These are phyloP conservation scores for Hapsidospora chrysogenum DNA, from an alignment of 495 filamentous ascomycete genomes.

Conservation along the genomic window DNA sequence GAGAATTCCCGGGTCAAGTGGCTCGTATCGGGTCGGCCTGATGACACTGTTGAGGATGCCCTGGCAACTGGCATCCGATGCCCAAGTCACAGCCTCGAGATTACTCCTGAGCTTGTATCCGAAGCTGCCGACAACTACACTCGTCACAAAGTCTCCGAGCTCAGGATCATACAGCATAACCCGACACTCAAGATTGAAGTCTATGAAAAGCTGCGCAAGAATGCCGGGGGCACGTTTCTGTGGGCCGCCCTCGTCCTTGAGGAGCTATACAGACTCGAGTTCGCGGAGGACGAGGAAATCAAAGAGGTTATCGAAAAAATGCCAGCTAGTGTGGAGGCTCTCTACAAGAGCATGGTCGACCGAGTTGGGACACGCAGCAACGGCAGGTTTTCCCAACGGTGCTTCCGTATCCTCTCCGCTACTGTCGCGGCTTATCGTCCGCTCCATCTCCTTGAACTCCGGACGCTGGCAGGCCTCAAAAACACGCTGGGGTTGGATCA, in stretches of 20 bases:
- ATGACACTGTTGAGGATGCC: not conserved
- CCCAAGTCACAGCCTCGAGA: constrained; percentile 13
- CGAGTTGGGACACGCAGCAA: too few species aligned
- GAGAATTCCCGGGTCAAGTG: not conserved
- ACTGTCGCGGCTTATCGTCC: too few species aligned
- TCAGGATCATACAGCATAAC: constrained; percentile 7
- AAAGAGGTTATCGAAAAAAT: constrained; percentile 4
- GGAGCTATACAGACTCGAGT: constrained; percentile 8
- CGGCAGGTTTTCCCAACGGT: too few species aligned
- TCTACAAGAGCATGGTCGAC: constrained; percentile 12
- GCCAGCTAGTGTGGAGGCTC: constrained; percentile 5
- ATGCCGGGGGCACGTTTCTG: constrained; percentile 15
- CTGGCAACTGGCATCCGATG: constrained; percentile 5
- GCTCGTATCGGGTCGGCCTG: not conserved
- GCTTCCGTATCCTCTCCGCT: too few species aligned
- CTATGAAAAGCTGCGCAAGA: constrained; percentile 4
- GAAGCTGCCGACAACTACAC: constrained; percentile 16
- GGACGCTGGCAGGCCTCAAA: too few species aligned
- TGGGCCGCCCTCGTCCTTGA: constrained; percentile 16
- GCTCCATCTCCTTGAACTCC: too few species aligned
- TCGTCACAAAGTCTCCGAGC: constrained; percentile 10
- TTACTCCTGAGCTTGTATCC: constrained; percentile 10
- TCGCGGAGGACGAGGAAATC: constrained; percentile 3
- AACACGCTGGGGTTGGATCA: too few species aligned
- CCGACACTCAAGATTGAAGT: constrained; percentile 6